A percentile compares a stretch with the other conserved stretches of the same genome.
phyloP scores from a whole-genome alignment of 192 early-diverging fungal genomes.

The Diversispora epigaea region DNA sequence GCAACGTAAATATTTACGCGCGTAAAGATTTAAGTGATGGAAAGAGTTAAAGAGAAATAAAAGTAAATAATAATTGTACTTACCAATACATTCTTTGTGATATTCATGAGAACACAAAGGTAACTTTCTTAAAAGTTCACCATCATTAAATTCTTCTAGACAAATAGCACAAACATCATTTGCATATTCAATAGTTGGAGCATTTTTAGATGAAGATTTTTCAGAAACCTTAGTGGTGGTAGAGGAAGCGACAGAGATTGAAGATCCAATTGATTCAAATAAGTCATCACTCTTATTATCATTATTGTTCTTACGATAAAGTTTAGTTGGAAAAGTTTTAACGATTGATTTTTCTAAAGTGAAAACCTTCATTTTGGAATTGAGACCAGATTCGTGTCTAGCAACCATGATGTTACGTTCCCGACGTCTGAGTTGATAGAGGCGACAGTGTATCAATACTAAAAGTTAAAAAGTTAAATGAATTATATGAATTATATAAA shows the following conservation, averaged over 20 bases:
- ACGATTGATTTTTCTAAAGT: conserved; percentile 20
- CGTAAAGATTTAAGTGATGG: neutral
- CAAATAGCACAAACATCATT: conserved; percentile 47
- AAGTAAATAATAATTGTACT: neutral
- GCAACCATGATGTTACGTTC: conserved; percentile 23
- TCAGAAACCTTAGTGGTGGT: neutral
- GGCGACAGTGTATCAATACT: conserved; percentile 29
- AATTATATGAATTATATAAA: neutral
- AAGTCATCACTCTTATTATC: neutral
- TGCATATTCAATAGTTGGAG: neutral
- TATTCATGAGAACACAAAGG: conserved; percentile 41
- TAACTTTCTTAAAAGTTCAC: conserved; percentile 38
- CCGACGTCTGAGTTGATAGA: conserved; percentile 29
- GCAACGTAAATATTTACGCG: neutral
- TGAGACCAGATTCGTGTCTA: conserved; percentile 10
- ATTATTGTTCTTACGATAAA: neutral
- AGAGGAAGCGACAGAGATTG: neutral
- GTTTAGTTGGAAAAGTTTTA: conserved; percentile 24
- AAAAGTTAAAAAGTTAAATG: neutral
- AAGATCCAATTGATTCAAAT: neutral
- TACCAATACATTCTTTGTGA: conserved; percentile 46
- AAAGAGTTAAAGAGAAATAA: neutral
- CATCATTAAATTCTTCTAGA: conserved; percentile 42
- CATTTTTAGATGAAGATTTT: neutral
- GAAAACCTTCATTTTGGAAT: conserved; percentile 15